Evolutionary conservation across 768 basidiomycete species (phyloP), one percentile per base, ranked within the genome.

Genomic region (Mycena rebaudengoi): DNA sequence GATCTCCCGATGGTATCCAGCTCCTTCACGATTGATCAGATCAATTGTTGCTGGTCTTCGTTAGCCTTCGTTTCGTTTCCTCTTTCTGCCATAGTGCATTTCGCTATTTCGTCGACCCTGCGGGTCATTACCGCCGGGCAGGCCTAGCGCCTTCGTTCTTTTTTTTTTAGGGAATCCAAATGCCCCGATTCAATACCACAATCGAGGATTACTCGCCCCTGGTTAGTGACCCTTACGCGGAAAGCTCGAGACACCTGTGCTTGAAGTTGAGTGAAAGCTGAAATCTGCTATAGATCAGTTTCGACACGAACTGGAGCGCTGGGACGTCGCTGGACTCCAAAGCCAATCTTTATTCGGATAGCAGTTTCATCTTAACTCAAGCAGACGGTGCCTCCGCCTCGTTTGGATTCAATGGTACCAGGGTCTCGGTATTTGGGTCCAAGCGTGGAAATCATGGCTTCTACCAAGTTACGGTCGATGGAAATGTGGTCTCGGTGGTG

Each of bases 351-450:
- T 64, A 65, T 25, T 49, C 56, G 20, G 65, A 66, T 20, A 54
- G 50, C 18, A 60, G 58, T 8, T 63, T 65, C 54, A 73, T 73
- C 5, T 60, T 71, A 5, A 81, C 79, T 20, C 71, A 77, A 25
- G 52, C 68, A 2, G 66, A 73, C 16, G 72, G 71, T 7, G 75
- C 75, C 1, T 53, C 68, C 3, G 75, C 70, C 2, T 65, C 71
- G 0, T 76, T 83, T 60, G 45, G 37, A 25, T 83, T 82, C 71
- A 79, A 80, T 49, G 82, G 82, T 4, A 78, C 79, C 6, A 69
- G 67, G 14, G 56, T 83, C 29, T 72, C 70, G 60, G 70, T 83
- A n/a, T 82, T 75, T 40, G 83, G 83, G 5, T 74, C 81, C 2
- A 76, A 75, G 41, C 75, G 82, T 12, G 10, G 26, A 5, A 81